phyloP scores from a whole-genome alignment of 495 filamentous ascomycete species.

The Letharia columbiana region DNA sequence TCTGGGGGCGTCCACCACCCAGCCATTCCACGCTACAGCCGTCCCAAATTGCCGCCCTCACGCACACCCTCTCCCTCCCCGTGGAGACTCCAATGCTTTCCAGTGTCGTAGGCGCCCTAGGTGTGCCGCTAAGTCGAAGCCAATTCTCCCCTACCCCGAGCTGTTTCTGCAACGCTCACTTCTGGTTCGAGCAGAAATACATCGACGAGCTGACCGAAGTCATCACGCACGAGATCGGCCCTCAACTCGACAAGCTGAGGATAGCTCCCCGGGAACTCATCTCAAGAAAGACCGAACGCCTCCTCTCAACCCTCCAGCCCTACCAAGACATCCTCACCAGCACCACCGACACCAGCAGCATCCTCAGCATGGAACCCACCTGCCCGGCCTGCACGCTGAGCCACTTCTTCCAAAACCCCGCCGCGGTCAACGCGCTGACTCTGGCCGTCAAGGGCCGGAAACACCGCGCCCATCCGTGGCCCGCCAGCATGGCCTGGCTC shows the following conservation, averaged over 20 bases:
- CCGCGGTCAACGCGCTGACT: neutral
- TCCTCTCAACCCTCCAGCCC: neutral
- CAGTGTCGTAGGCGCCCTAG: slow-evolving; percentile 1
- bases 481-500: slow-evolving; percentile 1
- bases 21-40: neutral
- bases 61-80: slow-evolving; percentile 5
- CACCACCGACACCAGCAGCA: neutral
- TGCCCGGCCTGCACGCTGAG: slow-evolving; percentile 10
- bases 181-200: slow-evolving; percentile 3
- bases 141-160: neutral
- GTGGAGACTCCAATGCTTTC: neutral
- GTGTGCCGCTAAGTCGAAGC: neutral
- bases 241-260: slow-evolving; percentile 5
- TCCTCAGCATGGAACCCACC: neutral
- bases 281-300: neutral
- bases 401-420: neutral
- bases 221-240: slow-evolving; percentile 7
- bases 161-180: slow-evolving; percentile 4
- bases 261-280: neutral
- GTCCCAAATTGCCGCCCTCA: neutral
- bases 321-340: neutral
- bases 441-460: slow-evolving; percentile 5
- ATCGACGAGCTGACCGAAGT: slow-evolving; percentile 1
- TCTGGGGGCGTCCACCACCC: slow-evolving; percentile 4
- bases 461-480: neutral